A percentile compares a stretch with the other conserved stretches of the same genome.
phyloP scores from a whole-genome alignment of 2,329 filamentous ascomycete species.

The Metarhizium robertsii region DNA sequence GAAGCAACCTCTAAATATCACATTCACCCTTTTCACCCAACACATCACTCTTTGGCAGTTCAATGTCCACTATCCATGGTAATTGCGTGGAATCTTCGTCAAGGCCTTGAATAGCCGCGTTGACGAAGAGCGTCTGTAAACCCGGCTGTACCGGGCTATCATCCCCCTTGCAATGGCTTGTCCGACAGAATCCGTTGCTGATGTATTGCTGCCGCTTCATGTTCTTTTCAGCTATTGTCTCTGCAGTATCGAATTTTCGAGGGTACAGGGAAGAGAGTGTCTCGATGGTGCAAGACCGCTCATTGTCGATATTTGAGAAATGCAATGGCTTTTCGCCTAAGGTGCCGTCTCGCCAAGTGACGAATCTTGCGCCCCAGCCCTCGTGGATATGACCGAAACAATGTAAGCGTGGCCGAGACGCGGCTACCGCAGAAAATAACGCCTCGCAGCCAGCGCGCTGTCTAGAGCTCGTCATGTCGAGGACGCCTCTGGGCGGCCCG shows the following conservation, averaged over 20 bases:
- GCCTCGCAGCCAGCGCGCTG: conserved; percentile 20
- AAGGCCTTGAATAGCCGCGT: not conserved
- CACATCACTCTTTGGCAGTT: not conserved
- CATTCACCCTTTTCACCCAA: too few species aligned
- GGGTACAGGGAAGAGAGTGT: not conserved
- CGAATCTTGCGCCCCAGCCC: conserved; percentile 30
- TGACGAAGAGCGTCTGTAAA: not conserved
- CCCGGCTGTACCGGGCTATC: not conserved
- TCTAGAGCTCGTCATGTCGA: not conserved
- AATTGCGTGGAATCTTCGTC: not conserved
- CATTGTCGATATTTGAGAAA: conserved; percentile 39
- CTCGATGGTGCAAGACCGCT: not conserved
- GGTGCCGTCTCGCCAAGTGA: conserved; percentile 32
- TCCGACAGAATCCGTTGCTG: not conserved
- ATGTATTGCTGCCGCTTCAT: not conserved
- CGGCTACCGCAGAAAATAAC: conserved; percentile 20
- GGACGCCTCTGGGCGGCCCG: not conserved
- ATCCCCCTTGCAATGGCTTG: not conserved
- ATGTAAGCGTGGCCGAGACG: conserved; percentile 21
- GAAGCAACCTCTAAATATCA: too few species aligned
- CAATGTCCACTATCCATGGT: not conserved
- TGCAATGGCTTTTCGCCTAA: conserved; percentile 25
- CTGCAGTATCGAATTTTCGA: not conserved
- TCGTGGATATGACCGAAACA: conserved; percentile 27
- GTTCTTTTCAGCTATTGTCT: not conserved